Evolutionary conservation across 208 protist species (phyloP).

Genomic region (Leishmania tropica): DNA sequence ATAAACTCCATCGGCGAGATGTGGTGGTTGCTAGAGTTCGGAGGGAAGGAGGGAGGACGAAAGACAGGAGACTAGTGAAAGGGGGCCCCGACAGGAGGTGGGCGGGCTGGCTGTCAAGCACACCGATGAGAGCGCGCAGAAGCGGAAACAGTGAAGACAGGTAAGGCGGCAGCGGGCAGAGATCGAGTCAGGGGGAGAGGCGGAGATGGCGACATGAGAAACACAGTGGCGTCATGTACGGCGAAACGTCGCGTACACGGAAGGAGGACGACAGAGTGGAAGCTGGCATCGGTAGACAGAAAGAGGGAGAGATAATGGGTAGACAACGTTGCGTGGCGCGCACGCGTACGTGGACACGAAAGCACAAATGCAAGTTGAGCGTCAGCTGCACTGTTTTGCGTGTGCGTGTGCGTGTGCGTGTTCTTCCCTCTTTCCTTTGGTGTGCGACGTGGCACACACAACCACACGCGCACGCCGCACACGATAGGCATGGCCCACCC

Average conservation of each 20-base stretch:
- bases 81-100: background rate
- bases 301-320: background rate
- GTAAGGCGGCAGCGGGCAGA: background rate
- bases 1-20: slow-evolving; percentile 43
- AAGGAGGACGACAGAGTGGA: background rate
- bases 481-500: background rate
- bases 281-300: background rate
- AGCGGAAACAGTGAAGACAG: background rate
- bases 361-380: background rate
- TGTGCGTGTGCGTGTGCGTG: background rate
- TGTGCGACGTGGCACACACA: background rate
- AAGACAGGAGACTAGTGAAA: background rate
- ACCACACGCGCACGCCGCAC: background rate
- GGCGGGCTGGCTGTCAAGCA: background rate
- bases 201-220: background rate
- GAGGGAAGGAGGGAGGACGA: too few species aligned
- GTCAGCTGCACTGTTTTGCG: background rate
- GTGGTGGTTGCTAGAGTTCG: background rate
- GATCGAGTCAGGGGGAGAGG: too few species aligned
- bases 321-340: background rate
- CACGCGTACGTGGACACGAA: background rate
- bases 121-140: background rate
- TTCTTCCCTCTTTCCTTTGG: background rate
- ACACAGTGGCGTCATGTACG: background rate
- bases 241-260: background rate